Base-by-base conservation (phyloP, 2,329 filamentous ascomycete genomes). In the Ceratocystis cacaofunesta region DNA sequence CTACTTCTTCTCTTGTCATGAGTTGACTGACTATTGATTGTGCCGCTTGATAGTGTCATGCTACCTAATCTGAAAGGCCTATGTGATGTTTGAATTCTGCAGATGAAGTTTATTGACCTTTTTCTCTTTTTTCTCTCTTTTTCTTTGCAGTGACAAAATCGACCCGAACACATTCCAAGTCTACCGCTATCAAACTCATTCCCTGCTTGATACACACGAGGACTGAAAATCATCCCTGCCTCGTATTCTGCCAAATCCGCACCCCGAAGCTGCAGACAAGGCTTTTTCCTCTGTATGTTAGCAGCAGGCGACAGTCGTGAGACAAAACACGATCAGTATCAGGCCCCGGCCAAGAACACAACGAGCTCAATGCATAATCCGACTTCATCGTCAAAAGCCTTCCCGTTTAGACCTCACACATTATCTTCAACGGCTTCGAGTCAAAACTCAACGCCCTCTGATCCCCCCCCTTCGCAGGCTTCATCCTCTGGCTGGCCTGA, bases 371-470 rank as follows among this genome's bases (percentile, higher is more conserved):
- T 32, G 28, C 61, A 62, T 19, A 62, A 48, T 48, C 41, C 61
- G 17, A 32, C 61, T n/a, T 58, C 55, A n/a, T 58, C 55, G 10
- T 46, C 61, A 62, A 48, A 43, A 46, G 46, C 22, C 61, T 62
- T 62, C 19, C 43, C 61, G 46, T 43, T 62, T 28, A 62, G 61
- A 62, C 61, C 61, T 19, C 61, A 50, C 19, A 48, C 30, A 30
- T n/a, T 58, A 36, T 32, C 55, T 36, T 30, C 52, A 32, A 57
- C 25, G 15, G 25, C 52, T n/a, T 7, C 61, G 25, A 62, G n/a
- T 62, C 61, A 46, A 43, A 25, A 25, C 43, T 6, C 44, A 22
- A 36, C 22, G 15, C 12, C 28, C 32, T 30, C 55, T 36, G 55
- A 58, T n/a, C 55, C 55, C n/a, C 55, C 55, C 3, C 55, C 55